Base-by-base conservation (phyloP, 2,329 filamentous ascomycete genomes). In the Sporothrix mexicana region DNA sequence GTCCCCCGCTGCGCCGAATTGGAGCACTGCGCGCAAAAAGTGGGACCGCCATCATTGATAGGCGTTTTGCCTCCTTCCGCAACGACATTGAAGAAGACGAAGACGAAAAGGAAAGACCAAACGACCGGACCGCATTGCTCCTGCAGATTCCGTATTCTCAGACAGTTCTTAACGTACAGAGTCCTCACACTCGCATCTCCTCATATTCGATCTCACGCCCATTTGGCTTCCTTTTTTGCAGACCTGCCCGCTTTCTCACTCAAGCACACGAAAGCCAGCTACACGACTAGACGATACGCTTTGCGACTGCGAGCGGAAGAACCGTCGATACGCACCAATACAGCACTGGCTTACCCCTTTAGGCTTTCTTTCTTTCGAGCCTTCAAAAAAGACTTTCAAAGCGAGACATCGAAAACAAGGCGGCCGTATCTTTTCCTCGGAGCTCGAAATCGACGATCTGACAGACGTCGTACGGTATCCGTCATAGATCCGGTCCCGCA, bases 1-100 rank as follows among this genome's bases (percentile, higher is more conserved):
- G 17, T 15, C 64, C 64, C 64, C 64, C 45, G 23, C 61, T 47
- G 17, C 64, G 47, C 25, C 64, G 64, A 47, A 51, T 7, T n/a
- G n/a, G 25, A 8, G 25, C 45, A 51, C 20, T 51, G 30, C 30
- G 30, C 30, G 30, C 51, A 67, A 36, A 62, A 25, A 67, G 64
- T 67, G 64, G 64, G 64, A 23, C 45, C 23, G 64, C 64, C 64
- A 45, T 23, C 45, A 9, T 30, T 30, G 45, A 51, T 49, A 12
- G 7, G 23, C 41, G 41, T 36, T 67, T 67, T 67, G 64, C 64
- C 64, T 67, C 64, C 64, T 51, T 23, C 45, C 45, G 64, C 45
- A 36, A n/a, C 23, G 43, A 36, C 64, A 36, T 36, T 36, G 20
- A 15, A 25, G 20, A 55, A 20, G 8, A 53, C 20, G 9, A 10